These are phyloP conservation scores for Aspergillus carbonarius DNA, from an alignment of 2,329 filamentous ascomycete genomes.

Conservation along the genomic window DNA sequence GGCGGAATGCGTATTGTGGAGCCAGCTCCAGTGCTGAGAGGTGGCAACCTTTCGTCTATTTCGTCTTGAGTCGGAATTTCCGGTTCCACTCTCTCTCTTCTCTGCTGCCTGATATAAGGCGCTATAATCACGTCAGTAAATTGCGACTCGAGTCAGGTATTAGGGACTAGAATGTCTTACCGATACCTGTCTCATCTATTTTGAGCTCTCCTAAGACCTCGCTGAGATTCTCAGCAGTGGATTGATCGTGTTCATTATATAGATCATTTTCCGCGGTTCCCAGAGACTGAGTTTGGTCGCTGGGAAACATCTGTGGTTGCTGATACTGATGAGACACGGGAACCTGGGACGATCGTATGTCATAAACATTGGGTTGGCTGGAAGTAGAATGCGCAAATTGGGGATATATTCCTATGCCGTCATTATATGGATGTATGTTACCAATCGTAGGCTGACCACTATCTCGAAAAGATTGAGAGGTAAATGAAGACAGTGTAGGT, in stretches of 20 bases:
- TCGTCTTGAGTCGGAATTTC: conserved; percentile 65
- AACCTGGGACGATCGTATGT: conserved; percentile 33
- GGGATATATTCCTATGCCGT: conserved; percentile 41
- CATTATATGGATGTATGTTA: conserved; percentile 45
- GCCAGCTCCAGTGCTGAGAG: conserved; percentile 66
- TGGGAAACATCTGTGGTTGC: conserved; percentile 28
- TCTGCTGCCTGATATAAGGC: conserved; percentile 75
- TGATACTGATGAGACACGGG: conserved; percentile 31
- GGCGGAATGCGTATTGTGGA: conserved; percentile 83
- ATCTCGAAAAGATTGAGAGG: conserved; percentile 46
- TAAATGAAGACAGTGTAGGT: conserved; percentile 53
- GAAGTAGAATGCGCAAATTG: conserved; percentile 35
- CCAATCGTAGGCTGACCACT: conserved; percentile 54
- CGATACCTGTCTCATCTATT: conserved; percentile 82
- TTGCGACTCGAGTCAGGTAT: neutral
- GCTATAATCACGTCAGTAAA: conserved; percentile 50
- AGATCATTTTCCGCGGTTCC: conserved; percentile 44
- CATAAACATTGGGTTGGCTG: conserved; percentile 31
- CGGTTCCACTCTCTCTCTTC: conserved; percentile 50
- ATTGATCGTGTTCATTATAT: conserved; percentile 62
- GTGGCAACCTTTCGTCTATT: conserved; percentile 68
- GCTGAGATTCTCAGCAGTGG: conserved; percentile 69
- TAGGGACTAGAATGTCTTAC: conserved; percentile 51
- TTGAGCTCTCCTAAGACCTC: conserved; percentile 83
- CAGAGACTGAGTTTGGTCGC: conserved; percentile 26